Percentiles rank a stretch among this genome's conserved stretches.
phyloP scores from a whole-genome alignment of 139 green algal genomes.

The Spirogloea muscicola region DNA sequence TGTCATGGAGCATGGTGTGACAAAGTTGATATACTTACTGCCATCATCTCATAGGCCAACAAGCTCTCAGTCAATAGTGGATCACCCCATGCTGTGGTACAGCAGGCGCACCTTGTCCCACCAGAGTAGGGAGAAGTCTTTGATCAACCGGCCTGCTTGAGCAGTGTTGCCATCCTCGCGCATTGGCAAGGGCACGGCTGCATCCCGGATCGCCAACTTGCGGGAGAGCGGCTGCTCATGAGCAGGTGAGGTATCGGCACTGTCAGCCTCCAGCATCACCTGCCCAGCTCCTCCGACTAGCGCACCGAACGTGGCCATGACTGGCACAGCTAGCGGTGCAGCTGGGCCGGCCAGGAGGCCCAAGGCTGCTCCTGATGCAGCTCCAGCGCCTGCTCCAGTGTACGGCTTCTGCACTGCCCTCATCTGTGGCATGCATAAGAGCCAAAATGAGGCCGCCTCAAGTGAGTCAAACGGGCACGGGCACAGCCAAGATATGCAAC shows the following conservation, averaged over 20 bases:
- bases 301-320: constrained; percentile 43
- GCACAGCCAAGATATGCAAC: no score
- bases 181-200: background rate
- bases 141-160: constrained; percentile 59
- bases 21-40: no score
- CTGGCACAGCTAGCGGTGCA: constrained; percentile 21
- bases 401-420: constrained; percentile 20
- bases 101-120: constrained; percentile 37
- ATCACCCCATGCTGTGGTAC: no score
- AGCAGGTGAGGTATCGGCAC: background rate
- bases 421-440: no score
- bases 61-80: no score
- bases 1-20: no score
- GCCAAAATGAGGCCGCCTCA: no score
- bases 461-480: no score
- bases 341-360: constrained; percentile 28
- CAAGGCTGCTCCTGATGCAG: constrained; percentile 24
- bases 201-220: background rate
- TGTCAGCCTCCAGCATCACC: constrained; percentile 54
- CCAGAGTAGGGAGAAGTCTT: constrained; percentile 47
- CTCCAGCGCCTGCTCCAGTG: constrained; percentile 1
- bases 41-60: no score
- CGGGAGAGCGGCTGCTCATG: constrained; percentile 21
- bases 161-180: background rate
- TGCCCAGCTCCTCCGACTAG: constrained; percentile 47